Base-by-base conservation (phyloP, 169 alveolate species). In the Theileria annulata region DNA sequence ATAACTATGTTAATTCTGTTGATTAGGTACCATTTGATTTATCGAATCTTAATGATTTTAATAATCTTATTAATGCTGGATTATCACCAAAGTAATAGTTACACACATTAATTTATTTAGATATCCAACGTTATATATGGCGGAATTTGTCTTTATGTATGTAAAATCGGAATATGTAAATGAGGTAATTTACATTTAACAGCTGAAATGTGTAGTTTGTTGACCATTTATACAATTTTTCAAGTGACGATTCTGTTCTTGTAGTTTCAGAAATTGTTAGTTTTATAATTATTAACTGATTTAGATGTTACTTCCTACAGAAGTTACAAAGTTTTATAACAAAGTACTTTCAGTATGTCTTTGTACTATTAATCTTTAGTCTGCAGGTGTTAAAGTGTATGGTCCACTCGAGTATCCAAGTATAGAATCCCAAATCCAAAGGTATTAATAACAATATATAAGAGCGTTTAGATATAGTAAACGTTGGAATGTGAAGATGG, bases 401-500 rank as follows among this genome's bases (percentile, higher is more conserved):
- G 48, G 71, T 2, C 23, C 25, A n/a, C 19, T 15, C 42, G 49
- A 28, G 13, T 62, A 62, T 21, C 25, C 51, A 30, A 27, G 51
- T 6, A 3, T 62, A 30, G 71, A 62, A 62, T 62, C 71, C 0
- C 49, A 27, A 23, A 62, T 27, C 23, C 23, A 62, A 62, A 62
- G 71, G 71, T 62, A 30, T n/a, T 2, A 17, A 62, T 62, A 1
- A 37, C 31, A n/a, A n/a, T 27, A 28, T 27, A 2, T 62, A 1
- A n/a, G 1, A 21, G 49, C 12, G 42, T 19, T 17, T 49, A 80
- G 88, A 47, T 80, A 80, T 42, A 60, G 51, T 27, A 71, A 73
- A 6, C 77, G 77, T 21, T 80, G 88, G 88, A 56, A 80, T 27
- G 48, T 37, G 47, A 68, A 66, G 28, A 27, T 62, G 8, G 33